Evolutionary conservation across 176 grass and related monocot species (phyloP).

Genomic region (Eremochloa ophiuroides): DNA sequence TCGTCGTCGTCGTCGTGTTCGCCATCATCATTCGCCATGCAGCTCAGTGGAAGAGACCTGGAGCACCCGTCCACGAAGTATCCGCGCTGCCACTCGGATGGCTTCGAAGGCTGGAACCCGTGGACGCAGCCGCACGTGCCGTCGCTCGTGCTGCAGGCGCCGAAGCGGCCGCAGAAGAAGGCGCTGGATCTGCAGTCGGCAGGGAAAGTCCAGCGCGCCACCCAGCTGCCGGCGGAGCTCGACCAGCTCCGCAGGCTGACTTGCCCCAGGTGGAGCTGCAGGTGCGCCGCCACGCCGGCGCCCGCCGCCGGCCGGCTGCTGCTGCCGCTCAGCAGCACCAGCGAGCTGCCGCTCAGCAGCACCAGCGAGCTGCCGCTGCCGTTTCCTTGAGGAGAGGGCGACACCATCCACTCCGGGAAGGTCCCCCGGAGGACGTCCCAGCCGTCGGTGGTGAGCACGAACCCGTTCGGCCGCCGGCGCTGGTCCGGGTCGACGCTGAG

Average conservation of each 20-base stretch:
- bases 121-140: constrained; percentile 26
- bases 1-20: neutral
- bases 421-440: neutral
- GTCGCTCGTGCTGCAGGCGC: constrained; percentile 21
- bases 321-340: no score
- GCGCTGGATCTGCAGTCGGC: constrained; percentile 24
- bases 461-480: constrained; percentile 18
- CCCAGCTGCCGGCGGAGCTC: neutral
- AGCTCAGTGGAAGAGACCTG: constrained; percentile 42
- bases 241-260: constrained; percentile 16
- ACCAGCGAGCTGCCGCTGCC: constrained; percentile 18
- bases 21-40: neutral
- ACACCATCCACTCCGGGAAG: constrained; percentile 43
- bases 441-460: constrained; percentile 33
- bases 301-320: no score
- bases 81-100: constrained; percentile 3
- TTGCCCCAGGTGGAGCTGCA: constrained; percentile 34
- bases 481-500: constrained; percentile 13
- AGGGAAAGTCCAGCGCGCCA: constrained; percentile 20
- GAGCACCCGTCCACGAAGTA: constrained; percentile 37
- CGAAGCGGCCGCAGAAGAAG: constrained; percentile 38
- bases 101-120: constrained; percentile 21
- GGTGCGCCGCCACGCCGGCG: neutral
- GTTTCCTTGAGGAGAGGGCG: neutral
- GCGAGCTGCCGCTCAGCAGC: no score